Conservation (phyloP, 805 yeast species). For the Saccharomycopsis sp. region DNA sequence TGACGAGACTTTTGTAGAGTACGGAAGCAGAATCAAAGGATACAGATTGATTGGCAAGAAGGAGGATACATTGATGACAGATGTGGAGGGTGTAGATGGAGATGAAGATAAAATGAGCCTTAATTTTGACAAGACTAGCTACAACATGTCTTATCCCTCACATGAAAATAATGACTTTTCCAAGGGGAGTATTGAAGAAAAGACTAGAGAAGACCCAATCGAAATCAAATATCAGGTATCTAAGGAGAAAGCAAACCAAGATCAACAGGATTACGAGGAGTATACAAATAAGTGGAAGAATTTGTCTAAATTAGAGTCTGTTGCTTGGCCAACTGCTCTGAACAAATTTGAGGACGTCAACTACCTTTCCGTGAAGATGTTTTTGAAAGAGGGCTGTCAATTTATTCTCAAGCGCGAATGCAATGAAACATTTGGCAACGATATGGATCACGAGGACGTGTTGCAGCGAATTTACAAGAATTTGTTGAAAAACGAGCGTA, state of each 20-base stretch:
- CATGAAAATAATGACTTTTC: constrained; percentile 15
- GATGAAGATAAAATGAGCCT: constrained; percentile 10
- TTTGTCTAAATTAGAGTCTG: constrained; percentile 20
- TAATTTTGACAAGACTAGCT: background rate
- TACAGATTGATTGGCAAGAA: constrained; percentile 36
- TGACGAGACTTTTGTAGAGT: constrained; percentile 23
- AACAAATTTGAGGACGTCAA: constrained; percentile 29
- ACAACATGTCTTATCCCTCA: constrained; percentile 1
- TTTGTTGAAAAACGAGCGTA: constrained; percentile 35
- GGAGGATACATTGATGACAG: background rate
- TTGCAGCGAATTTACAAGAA: constrained; percentile 13
- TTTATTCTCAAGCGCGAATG: constrained; percentile 27
- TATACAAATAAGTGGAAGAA: constrained; percentile 26
- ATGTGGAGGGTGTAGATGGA: constrained; percentile 13
- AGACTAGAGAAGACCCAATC: background rate
- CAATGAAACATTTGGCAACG: constrained; percentile 23
- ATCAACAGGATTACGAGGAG: constrained; percentile 21
- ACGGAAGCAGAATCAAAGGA: constrained; percentile 36
- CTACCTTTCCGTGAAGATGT: constrained; percentile 5
- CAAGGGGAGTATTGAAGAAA: constrained; percentile 13
- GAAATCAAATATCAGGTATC: constrained; percentile 2
- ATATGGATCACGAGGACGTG: background rate
- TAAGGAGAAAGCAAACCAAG: constrained; percentile 24
- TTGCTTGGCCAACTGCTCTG: constrained; percentile 33
- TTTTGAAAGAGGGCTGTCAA: constrained; percentile 12